A percentile compares a stretch with the other conserved stretches of the same genome.
Conservation (phyloP, 1,139 yeast species). For the Candida albicans region DNA sequence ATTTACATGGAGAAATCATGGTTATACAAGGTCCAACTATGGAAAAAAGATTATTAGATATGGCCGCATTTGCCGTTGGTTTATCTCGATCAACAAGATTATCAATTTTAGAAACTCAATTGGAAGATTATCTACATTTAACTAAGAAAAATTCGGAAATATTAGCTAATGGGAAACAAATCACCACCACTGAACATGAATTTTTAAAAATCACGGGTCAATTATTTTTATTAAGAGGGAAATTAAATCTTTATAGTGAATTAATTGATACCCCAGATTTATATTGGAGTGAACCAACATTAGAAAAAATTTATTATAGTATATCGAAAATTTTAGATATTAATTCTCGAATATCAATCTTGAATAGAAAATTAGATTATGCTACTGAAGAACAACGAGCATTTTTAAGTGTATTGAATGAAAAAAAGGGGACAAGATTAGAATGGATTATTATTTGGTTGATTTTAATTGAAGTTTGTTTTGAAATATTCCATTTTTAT, state of each 20-base stretch:
- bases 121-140: conserved; percentile 64
- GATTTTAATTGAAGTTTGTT: conserved; percentile 80
- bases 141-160: conserved; percentile 67
- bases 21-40: conserved; percentile 53
- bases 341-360: conserved; percentile 69
- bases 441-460: conserved; percentile 87
- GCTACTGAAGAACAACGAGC: conserved; percentile 88
- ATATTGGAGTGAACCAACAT: conserved; percentile 87
- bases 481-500: conserved; percentile 62
- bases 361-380: conserved; percentile 83
- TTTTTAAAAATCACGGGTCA: conserved; percentile 72
- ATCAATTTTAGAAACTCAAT: conserved; percentile 70
- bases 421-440: conserved; percentile 69
- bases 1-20: conserved; percentile 68
- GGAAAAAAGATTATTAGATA: conserved; percentile 60
- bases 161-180: conserved; percentile 60
- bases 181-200: conserved; percentile 61
- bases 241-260: conserved; percentile 82
- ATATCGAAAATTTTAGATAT: conserved; percentile 75
- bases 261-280: conserved; percentile 89
- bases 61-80: conserved; percentile 88
- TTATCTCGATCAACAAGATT: conserved; percentile 81
- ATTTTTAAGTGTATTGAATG: conserved; percentile 69
- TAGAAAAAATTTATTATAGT: conserved; percentile 71
- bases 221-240: conserved; percentile 72